Conservation (phyloP, 2,329 filamentous ascomycete species). For the Cladophialophora bantiana region DNA sequence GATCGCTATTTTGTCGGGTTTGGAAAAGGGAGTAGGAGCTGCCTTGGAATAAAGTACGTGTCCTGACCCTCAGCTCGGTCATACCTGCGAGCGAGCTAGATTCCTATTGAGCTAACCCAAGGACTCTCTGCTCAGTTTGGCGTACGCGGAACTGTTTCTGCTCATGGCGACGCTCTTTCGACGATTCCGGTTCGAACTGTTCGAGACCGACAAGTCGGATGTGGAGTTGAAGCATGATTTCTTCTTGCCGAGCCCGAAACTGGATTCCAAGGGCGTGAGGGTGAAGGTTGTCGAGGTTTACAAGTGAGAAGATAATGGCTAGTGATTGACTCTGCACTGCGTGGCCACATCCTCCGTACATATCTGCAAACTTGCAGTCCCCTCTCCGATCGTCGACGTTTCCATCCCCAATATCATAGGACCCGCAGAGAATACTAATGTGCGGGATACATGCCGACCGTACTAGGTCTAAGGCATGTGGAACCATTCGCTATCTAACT, state of each 20-base stretch:
- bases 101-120: neutral
- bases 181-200: conserved; percentile 44
- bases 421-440: no score
- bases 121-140: conserved; percentile 25
- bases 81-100: neutral
- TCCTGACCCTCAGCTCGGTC: neutral
- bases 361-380: no score
- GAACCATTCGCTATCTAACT: no score
- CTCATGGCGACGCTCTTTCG: conserved; percentile 43
- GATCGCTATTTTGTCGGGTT: conserved; percentile 51
- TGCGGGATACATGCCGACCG: no score
- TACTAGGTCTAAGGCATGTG: no score
- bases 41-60: conserved; percentile 53
- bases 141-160: conserved; percentile 46
- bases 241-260: conserved; percentile 37
- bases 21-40: conserved; percentile 52
- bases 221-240: conserved; percentile 43
- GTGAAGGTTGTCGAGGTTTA: conserved; percentile 12
- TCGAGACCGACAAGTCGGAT: conserved; percentile 46
- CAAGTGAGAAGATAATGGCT: neutral
- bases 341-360: neutral
- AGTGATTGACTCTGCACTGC: neutral
- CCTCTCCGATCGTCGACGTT: no score
- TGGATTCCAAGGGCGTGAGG: conserved; percentile 40
- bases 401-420: neutral